These are phyloP conservation scores for Solanum raphanifolium DNA, from an alignment of 257 asterid species.

Conservation along the genomic window DNA sequence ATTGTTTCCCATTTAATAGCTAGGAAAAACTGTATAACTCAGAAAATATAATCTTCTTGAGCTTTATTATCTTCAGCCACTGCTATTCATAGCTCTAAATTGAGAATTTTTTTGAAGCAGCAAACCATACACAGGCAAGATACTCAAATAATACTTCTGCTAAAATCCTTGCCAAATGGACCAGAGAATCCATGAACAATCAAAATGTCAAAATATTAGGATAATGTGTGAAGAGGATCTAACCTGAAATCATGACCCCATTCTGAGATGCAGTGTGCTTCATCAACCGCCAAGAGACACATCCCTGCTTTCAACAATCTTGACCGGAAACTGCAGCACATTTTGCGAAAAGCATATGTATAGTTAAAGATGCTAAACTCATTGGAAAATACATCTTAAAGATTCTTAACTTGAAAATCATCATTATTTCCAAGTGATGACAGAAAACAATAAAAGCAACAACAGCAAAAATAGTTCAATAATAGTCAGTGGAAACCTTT, in stretches of 20 bases:
- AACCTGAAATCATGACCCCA: slow-evolving; percentile 95
- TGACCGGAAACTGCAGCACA: slow-evolving; percentile 75
- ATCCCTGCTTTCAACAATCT: slow-evolving; percentile 59
- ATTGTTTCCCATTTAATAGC: not conserved
- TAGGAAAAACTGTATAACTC: not conserved
- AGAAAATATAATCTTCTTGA: not conserved
- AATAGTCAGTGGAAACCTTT: not conserved
- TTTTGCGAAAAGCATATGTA: not conserved
- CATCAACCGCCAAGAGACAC: slow-evolving; percentile 90
- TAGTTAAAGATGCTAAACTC: not conserved
- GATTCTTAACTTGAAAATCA: not conserved
- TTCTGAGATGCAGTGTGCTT: slow-evolving; percentile 97
- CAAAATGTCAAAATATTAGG: not conserved
- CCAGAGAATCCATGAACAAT: not conserved
- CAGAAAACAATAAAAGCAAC: not conserved
- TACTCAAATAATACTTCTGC: not conserved
- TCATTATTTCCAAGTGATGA: not conserved
- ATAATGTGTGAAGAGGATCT: not conserved
- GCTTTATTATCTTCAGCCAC: not conserved
- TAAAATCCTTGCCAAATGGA: not conserved
- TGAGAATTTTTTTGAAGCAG: not conserved
- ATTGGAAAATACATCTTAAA: not conserved
- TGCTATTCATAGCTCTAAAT: not conserved
- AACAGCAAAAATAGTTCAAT: not conserved
- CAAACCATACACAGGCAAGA: not conserved